Conservation (phyloP, 768 basidiomycete genomes). For the Pisolithus marmoratus region DNA sequence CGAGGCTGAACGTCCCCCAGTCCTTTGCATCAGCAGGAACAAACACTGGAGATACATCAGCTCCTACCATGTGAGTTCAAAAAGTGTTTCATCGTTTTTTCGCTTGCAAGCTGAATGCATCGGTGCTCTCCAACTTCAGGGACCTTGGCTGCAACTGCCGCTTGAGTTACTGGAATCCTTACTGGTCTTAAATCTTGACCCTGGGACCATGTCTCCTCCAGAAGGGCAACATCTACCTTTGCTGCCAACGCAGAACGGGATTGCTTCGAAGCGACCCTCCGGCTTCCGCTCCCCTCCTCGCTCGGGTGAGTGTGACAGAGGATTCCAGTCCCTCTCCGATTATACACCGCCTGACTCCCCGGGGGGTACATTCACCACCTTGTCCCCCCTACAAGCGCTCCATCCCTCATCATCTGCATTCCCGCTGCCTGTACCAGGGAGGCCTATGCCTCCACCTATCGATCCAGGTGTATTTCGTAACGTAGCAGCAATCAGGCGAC, state of each 20-base stretch:
- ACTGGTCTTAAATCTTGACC: slow-evolving; percentile 72
- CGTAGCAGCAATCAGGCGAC: slow-evolving; percentile 65
- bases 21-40: slow-evolving; percentile 84
- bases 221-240: slow-evolving; percentile 36
- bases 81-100: slow-evolving; percentile 1
- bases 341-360: slow-evolving; percentile 44
- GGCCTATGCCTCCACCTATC: slow-evolving; percentile 77
- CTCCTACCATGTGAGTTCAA: slow-evolving; percentile 72
- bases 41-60: slow-evolving; percentile 95
- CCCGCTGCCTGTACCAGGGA: slow-evolving; percentile 53
- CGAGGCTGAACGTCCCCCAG: slow-evolving; percentile 48
- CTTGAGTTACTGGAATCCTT: slow-evolving; percentile 81
- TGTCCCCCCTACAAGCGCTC: slow-evolving; percentile 26
- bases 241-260: slow-evolving; percentile 21
- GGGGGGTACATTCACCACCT: slow-evolving; percentile 29
- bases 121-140: slow-evolving; percentile 38
- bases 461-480: slow-evolving; percentile 84
- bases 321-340: slow-evolving; percentile 37
- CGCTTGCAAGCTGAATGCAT: background rate
- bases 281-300: slow-evolving; percentile 17
- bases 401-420: slow-evolving; percentile 38
- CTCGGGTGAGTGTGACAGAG: slow-evolving; percentile 37
- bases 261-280: slow-evolving; percentile 5
- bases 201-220: slow-evolving; percentile 48
- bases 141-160: slow-evolving; percentile 88